These are phyloP conservation scores for Daedalea quercina DNA, from an alignment of 768 basidiomycete genomes.

Conservation along the genomic window DNA sequence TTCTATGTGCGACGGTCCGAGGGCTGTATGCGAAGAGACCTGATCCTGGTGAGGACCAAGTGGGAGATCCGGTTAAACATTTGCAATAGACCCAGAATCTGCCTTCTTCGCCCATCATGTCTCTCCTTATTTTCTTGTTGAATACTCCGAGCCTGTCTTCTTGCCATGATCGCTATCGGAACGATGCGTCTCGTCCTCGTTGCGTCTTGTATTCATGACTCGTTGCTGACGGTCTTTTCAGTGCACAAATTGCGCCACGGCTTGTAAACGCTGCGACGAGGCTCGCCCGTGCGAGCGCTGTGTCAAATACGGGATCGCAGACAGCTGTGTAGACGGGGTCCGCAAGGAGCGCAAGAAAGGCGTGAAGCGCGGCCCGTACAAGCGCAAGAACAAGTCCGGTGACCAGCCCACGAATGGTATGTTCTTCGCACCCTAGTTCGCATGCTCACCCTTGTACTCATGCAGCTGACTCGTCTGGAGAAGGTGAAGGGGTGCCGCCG, in stretches of 20 bases:
- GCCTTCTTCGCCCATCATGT: too few relatives aligned
- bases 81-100: too few relatives aligned
- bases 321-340: conserved; percentile 51
- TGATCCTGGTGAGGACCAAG: too few relatives aligned
- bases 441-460: background rate
- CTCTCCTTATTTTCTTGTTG: too few relatives aligned
- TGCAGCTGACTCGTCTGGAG: conserved; percentile 6
- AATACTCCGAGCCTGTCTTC: too few relatives aligned
- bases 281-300: conserved; percentile 59
- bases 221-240: conserved; percentile 11
- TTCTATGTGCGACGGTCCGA: too few relatives aligned
- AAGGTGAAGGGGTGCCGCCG: conserved; percentile 2
- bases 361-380: conserved; percentile 52
- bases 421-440: background rate
- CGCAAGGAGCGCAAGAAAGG: conserved; percentile 62
- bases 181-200: too few relatives aligned
- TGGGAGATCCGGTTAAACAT: too few relatives aligned
- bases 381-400: conserved; percentile 34
- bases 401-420: conserved; percentile 14
- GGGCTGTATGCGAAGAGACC: too few relatives aligned
- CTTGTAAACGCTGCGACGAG: conserved; percentile 54
- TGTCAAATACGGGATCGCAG: conserved; percentile 52
- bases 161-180: too few relatives aligned
- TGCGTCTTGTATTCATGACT: too few relatives aligned
- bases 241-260: conserved; percentile 53